Evolutionary conservation across 1,139 yeast species (phyloP).

Genomic region (Citeromyces hawaiiensis): DNA sequence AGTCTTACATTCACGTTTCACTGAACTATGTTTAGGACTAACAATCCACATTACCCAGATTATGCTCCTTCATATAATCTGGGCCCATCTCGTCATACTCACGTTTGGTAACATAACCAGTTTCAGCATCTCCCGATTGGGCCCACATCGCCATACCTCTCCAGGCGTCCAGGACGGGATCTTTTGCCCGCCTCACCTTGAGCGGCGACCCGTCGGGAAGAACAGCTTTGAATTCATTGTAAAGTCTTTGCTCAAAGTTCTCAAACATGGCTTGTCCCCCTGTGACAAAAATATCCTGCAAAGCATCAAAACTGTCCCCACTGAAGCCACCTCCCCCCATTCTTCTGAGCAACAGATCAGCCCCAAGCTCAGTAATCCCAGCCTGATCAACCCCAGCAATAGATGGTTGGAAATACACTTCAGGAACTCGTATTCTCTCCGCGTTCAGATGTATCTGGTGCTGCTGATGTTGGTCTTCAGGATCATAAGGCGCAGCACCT

Average conservation of each 20-base stretch:
- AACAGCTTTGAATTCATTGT: conserved; percentile 50
- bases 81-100: conserved; percentile 87
- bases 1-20: too few relatives aligned
- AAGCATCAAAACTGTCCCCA: conserved; percentile 37
- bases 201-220: conserved; percentile 60
- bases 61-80: conserved; percentile 82
- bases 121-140: conserved; percentile 27
- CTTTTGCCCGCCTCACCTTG: conserved; percentile 46
- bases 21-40: conserved; percentile 2
- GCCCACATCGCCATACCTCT: conserved; percentile 87
- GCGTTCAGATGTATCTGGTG: conserved; percentile 86
- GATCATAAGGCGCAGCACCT: conserved; percentile 71
- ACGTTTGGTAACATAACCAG: conserved; percentile 42
- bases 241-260: conserved; percentile 53
- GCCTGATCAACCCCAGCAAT: conserved; percentile 96
- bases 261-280: conserved; percentile 73
- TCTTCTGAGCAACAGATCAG: conserved; percentile 51
- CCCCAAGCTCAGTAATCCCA: conserved; percentile 68
- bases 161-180: conserved; percentile 81
- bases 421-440: conserved; percentile 88
- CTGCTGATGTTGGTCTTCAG: conserved; percentile 52
- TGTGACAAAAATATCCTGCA: conserved; percentile 60
- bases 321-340: conserved; percentile 37
- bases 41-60: conserved; percentile 34
- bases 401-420: conserved; percentile 83